Evolutionary conservation across 1,284 basidiomycete genomes (phyloP), one percentile per base, ranked within the genome.

Genomic region (Rhodofomes roseus): DNA sequence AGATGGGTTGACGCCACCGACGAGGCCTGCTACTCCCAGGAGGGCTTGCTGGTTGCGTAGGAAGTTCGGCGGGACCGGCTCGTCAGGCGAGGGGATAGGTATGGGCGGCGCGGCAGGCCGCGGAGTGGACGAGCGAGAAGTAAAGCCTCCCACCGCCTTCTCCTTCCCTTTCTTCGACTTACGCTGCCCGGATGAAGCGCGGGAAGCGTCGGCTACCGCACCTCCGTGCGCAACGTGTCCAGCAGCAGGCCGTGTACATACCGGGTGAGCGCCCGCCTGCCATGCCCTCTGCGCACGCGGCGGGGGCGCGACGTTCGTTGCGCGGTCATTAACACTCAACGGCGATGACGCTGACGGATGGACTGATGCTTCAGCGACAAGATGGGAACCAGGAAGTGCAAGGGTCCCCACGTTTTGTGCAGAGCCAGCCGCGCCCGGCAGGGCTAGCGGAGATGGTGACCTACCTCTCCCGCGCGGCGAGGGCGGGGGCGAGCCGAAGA

Each of bases 331-430:
- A 31, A 52, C 34, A 60, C 76, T 82, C 77, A 81, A 78, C 70
- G 80, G 62, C 54, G 60, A 79, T 75, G 79, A 82, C 77, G 83
- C 87, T 90, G 87, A 76, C 83, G 84, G 83, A 79, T 81, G 77
- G 77, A 85, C 80, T 77, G 87, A 80, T 79, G 85, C 81, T 91
- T 92, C 87, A 92, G 88, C 88, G 87, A 79, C 79, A 75, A 79
- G 79, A 79, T 89, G 90, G 89, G 88, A 89, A 85, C 89, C 89
- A 90, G 89, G 88, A 90, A 90, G 90, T 92, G 90, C 90, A 92
- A 91, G 91, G 89, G 90, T 88, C 89, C 89, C 90, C 89, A 92
- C 90, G 83, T 92, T 91, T 90, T 90, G 77, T 76, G 76, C 73
- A 72, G 68, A 73, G 73, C 73, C 71, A 66, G 71, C 68, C 70